phyloP scores from a whole-genome alignment of 1,284 basidiomycete genomes.

The Trametes polyzona region DNA sequence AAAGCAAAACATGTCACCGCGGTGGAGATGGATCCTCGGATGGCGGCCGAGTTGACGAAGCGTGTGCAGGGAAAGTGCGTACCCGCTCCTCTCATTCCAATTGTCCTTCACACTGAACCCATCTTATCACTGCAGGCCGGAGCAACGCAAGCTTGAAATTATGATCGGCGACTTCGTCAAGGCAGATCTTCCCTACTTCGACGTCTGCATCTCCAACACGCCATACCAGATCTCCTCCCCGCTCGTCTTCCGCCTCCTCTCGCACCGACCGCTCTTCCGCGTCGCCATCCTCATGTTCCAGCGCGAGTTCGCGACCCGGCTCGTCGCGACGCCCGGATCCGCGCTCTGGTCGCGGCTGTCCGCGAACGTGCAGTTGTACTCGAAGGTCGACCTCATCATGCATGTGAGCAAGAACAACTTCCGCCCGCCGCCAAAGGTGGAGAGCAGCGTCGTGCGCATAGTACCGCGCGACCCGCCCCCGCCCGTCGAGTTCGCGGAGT shows the following conservation, averaged over 20 bases:
- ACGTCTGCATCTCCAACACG: slow-evolving; percentile 99
- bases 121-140: slow-evolving; percentile 69
- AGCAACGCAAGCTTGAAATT: slow-evolving; percentile 93
- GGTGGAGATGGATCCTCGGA: slow-evolving; percentile 98
- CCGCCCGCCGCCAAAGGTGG: slow-evolving; percentile 94
- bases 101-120: slow-evolving; percentile 2
- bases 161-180: slow-evolving; percentile 98
- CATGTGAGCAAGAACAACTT: slow-evolving; percentile 97
- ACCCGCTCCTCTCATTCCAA: slow-evolving; percentile 8
- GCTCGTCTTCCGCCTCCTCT: slow-evolving; percentile 95
- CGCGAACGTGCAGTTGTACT: slow-evolving; percentile 96
- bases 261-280: slow-evolving; percentile 93
- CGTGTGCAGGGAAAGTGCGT: slow-evolving; percentile 98
- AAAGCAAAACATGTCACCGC: slow-evolving; percentile 93
- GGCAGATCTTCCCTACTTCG: slow-evolving; percentile 95
- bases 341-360: slow-evolving; percentile 93
- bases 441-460: slow-evolving; percentile 90
- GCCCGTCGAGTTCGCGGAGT: slow-evolving; percentile 95
- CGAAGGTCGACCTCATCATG: slow-evolving; percentile 96
- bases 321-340: slow-evolving; percentile 87
- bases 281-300: slow-evolving; percentile 99
- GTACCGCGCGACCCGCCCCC: slow-evolving; percentile 95
- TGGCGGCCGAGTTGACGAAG: slow-evolving; percentile 98
- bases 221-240: slow-evolving; percentile 99
- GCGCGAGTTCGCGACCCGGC: slow-evolving; percentile 93